These are phyloP conservation scores for Sequoia sempervirens DNA, from an alignment of 75 land plant species.

Conservation along the genomic window DNA sequence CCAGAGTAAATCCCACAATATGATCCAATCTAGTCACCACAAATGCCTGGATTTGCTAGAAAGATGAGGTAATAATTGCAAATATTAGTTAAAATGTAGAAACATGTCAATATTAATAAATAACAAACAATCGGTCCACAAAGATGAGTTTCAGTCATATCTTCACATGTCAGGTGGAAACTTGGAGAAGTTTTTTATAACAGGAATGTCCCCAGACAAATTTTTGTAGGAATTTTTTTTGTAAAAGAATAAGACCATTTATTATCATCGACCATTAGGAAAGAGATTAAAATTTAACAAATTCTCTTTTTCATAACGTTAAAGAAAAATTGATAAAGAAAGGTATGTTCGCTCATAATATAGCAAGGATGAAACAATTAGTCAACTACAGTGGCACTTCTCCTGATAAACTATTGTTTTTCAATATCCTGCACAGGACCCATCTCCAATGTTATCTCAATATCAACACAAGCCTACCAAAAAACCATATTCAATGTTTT, in stretches of 20 bases:
- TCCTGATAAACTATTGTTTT: slow-evolving; percentile 77
- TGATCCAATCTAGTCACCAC: slow-evolving; percentile 59
- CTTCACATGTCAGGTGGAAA: slow-evolving; percentile 70
- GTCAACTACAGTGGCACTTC: slow-evolving; percentile 51
- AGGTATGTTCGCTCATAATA: slow-evolving; percentile 41
- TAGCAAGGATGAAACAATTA: slow-evolving; percentile 72
- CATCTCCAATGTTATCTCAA: not conserved
- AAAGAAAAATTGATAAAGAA: not conserved
- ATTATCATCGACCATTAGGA: slow-evolving; percentile 8
- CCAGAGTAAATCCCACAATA: slow-evolving; percentile 35
- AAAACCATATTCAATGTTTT: not conserved
- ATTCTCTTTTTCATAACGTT: not conserved
- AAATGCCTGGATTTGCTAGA: slow-evolving; percentile 73
- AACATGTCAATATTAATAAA: not conserved
- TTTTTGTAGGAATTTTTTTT: slow-evolving; percentile 91
- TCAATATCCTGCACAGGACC: slow-evolving; percentile 47
- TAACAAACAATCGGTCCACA: not conserved
- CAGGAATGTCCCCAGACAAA: slow-evolving; percentile 72
- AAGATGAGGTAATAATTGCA: slow-evolving; percentile 34
- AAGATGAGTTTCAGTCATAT: not conserved
- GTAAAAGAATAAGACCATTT: slow-evolving; percentile 3
- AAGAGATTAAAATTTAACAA: not conserved
- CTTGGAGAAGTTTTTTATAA: slow-evolving; percentile 64
- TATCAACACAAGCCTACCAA: not conserved
- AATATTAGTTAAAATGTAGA: not conserved